Conservation (phyloP, 805 yeast species). For the Blastobotrys chiropterorum region DNA sequence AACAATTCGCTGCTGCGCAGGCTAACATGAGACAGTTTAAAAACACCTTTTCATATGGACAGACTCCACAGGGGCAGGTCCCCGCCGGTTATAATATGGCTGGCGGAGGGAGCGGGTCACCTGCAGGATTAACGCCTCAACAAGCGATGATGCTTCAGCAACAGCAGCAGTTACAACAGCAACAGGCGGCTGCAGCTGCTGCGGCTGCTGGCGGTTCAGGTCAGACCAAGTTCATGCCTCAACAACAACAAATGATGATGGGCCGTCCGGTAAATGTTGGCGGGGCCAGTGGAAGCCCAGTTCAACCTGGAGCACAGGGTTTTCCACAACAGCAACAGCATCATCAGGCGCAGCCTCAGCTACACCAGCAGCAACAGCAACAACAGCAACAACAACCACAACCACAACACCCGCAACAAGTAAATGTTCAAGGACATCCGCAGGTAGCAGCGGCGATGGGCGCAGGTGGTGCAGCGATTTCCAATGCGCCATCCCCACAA, state of each 20-base stretch:
- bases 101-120: not conserved
- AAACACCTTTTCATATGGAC: not conserved
- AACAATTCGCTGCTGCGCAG: constrained; percentile 4
- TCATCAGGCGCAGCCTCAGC: constrained; percentile 19
- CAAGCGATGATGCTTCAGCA: not conserved
- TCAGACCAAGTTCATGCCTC: not conserved
- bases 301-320: not conserved
- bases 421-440: not conserved
- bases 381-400: constrained; percentile 9
- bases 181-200: constrained; percentile 3
- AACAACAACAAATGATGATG: not conserved
- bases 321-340: not conserved
- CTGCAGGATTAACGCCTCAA: not conserved
- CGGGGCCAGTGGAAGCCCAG: not conserved
- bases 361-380: constrained; percentile 20
- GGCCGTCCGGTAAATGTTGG: not conserved
- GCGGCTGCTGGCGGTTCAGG: constrained; percentile 1
- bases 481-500: constrained; percentile 5
- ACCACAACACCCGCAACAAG: constrained; percentile 7
- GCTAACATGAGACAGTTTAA: not conserved
- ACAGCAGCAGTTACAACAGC: constrained; percentile 10
- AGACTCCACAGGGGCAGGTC: not conserved
- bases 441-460: constrained; percentile 11
- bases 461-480: not conserved
- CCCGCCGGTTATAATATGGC: not conserved